Conservation (phyloP, 2,329 filamentous ascomycete genomes). For the Phyllosticta capitalensis region DNA sequence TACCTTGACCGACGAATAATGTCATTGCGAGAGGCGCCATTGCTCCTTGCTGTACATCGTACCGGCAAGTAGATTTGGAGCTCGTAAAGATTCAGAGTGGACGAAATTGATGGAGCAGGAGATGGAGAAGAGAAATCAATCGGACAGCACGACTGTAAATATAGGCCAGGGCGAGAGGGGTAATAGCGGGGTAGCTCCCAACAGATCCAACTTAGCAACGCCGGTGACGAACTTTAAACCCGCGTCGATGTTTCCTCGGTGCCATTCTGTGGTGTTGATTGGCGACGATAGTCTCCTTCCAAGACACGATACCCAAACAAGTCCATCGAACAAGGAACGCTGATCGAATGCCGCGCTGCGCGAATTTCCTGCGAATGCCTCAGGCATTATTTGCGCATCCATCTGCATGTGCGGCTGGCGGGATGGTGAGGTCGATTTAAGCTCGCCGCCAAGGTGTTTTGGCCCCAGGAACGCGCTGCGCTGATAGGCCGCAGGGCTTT, state of each 20-base stretch:
- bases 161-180: slow-evolving; percentile 3
- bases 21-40: slow-evolving; percentile 21
- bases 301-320: background rate
- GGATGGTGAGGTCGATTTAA: background rate
- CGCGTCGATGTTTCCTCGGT: background rate
- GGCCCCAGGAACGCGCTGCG: background rate
- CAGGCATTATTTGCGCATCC: background rate
- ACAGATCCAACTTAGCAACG: background rate
- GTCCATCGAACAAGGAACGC: background rate
- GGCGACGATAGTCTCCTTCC: background rate
- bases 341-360: background rate
- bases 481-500: background rate
- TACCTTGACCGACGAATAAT: slow-evolving; percentile 34
- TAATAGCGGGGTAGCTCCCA: slow-evolving; percentile 8
- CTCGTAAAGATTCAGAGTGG: background rate
- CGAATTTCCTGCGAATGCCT: background rate
- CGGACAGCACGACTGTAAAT: background rate
- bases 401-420: background rate
- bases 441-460: background rate
- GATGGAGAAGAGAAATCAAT: background rate
- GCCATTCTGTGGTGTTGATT: background rate
- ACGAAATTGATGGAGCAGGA: background rate
- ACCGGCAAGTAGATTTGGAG: slow-evolving; percentile 5
- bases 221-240: background rate
- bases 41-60: slow-evolving; percentile 10